A percentile compares a stretch with the other conserved stretches of the same genome.
Evolutionary conservation across 805 yeast species (phyloP).

Genomic region (Cyberlindnera samutprakarnensis): DNA sequence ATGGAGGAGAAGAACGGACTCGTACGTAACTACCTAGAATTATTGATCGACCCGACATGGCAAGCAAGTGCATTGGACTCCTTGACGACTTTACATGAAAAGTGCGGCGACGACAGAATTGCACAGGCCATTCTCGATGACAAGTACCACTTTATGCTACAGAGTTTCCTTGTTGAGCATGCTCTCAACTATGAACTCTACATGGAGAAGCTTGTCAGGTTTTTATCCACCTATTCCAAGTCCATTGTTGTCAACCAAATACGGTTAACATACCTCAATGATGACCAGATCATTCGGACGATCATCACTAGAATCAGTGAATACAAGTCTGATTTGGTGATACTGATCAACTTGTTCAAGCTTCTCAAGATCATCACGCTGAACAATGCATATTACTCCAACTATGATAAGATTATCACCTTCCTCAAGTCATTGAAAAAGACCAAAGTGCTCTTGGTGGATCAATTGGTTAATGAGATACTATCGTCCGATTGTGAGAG

Average conservation of each 20-base stretch:
- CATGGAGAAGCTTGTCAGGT: constrained; percentile 32
- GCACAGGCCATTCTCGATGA: constrained; percentile 20
- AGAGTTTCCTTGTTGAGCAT: constrained; percentile 33
- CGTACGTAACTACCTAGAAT: constrained; percentile 27
- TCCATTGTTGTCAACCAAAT: constrained; percentile 16
- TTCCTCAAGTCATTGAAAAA: constrained; percentile 5
- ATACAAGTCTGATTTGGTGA: constrained; percentile 9
- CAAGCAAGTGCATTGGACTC: constrained; percentile 45
- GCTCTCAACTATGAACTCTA: constrained; percentile 37
- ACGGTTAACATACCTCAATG: constrained; percentile 14
- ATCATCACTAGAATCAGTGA: constrained; percentile 9
- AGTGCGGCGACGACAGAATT: constrained; percentile 25
- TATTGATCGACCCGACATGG: constrained; percentile 43
- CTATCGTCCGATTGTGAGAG: constrained; percentile 13
- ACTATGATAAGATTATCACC: constrained; percentile 7
- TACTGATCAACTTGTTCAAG: constrained; percentile 17
- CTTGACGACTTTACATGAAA: constrained; percentile 36
- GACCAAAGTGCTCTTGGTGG: constrained; percentile 13
- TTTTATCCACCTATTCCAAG: constrained; percentile 14
- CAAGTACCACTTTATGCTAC: constrained; percentile 27
- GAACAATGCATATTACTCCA: constrained; percentile 9
- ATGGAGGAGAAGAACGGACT: constrained; percentile 22
- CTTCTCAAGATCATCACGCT: constrained; percentile 11
- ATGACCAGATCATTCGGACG: constrained; percentile 7
- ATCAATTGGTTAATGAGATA: constrained; percentile 18